Evolutionary conservation across 129 eudicot species (phyloP).

Genomic region (Chrysanthemum seticuspe): DNA sequence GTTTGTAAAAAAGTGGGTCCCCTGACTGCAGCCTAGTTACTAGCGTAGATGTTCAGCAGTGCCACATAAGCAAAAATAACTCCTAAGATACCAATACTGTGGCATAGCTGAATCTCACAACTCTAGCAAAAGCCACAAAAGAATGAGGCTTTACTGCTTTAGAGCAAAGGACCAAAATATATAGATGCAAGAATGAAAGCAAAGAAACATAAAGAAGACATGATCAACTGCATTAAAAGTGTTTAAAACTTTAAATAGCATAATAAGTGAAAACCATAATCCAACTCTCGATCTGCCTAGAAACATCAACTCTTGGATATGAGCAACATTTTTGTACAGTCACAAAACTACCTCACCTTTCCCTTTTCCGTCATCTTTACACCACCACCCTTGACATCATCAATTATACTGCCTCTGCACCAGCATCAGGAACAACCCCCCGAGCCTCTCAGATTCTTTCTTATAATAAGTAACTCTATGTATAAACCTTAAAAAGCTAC

Average conservation of each 20-base stretch:
- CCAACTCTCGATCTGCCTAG: slow-evolving; percentile 26
- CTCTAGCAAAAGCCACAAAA: background rate
- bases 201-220: background rate
- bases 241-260: background rate
- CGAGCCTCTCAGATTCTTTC: slow-evolving; percentile 48
- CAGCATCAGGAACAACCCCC: slow-evolving; percentile 44
- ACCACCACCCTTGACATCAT: slow-evolving; percentile 22
- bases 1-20: too few species aligned
- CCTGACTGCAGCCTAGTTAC: too few species aligned
- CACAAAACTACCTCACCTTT: slow-evolving; percentile 45
- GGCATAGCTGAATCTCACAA: background rate
- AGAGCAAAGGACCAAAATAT: background rate
- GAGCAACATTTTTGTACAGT: slow-evolving; percentile 75
- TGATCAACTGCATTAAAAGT: background rate
- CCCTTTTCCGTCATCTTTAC: slow-evolving; percentile 22
- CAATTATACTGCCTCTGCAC: slow-evolving; percentile 45
- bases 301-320: slow-evolving; percentile 46
- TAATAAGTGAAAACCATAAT: slow-evolving; percentile 18
- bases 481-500: slow-evolving; percentile 73
- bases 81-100: background rate
- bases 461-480: slow-evolving; percentile 45
- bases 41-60: too few species aligned
- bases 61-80: too few species aligned
- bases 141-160: background rate
- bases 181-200: background rate